Evolutionary conservation across 345 rosid genomes (phyloP), one percentile per base, ranked within the genome.

Genomic region (Moricandia arvensis): DNA sequence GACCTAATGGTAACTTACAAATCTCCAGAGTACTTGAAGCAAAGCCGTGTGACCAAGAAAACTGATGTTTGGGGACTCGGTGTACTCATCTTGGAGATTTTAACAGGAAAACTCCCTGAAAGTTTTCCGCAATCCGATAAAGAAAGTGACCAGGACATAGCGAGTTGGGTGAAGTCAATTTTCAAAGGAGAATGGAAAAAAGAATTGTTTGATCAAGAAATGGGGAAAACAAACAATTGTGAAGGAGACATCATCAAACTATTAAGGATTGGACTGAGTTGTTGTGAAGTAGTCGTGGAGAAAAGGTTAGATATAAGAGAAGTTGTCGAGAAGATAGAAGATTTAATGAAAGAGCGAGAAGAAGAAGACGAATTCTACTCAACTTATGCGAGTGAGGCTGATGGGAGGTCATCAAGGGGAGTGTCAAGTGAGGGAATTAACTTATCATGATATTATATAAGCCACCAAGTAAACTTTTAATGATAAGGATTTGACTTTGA

Each of bases 51-150:
- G 63, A 92, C 96, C 0, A 95, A 87, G 83, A 92, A 92, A 82
- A 95, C 99, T 0, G 98, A 95, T 43, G 86, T 90, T 0, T 95
- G 98, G 98, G 82, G 86, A 9, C 77, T 92, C 0, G 99, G 99
- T 29, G 80, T 88, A 8, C 70, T 95, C 69, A 88, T 95, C 55
- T 66, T 95, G 4, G 99, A 92, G 85, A 84, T 89, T 81, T 27
- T 95, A 18, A 88, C 97, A 0, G 96, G 93, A 1, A 89, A 79
- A 21, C 38, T 85, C 59, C 98, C 97, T 0, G 74, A 88, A 2
- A 90, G 81, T 65, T 86, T 83, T 70, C 41, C 82, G 27, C 86
- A 83, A 27, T 66, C 72, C 29, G 82, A 85, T 4, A 83, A 83
- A 68, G 75, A 74, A 35, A 79, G 51, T 1, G 86, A 80, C 3